Base-by-base conservation (phyloP, 2,329 filamentous ascomycete genomes). In the Dothideomycetes sp. region DNA sequence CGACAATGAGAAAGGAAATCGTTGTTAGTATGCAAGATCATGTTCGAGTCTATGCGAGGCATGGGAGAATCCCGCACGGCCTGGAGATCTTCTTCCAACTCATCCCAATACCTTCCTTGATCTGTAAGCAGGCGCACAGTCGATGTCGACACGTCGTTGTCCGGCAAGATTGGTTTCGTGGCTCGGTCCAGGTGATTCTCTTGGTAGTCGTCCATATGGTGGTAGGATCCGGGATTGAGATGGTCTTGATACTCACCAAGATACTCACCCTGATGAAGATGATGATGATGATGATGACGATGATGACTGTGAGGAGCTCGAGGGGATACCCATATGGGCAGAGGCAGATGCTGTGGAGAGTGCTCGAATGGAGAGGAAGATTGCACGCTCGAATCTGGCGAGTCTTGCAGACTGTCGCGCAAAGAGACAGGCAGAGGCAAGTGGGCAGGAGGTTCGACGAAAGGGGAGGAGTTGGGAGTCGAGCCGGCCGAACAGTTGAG, bases 251-350 rank as follows among this genome's bases (percentile, higher is more conserved):
- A 27, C 45, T 38, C 31, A 37, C 39, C 36, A 15, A 19, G 49
- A 68, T 69, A 71, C 68, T 65, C 66, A 71, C 68, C 68, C 54
- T 45, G 23, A 50, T 43, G 57, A 62, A 59, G 63, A 63, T 69
- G 67, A 72, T 71, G 57, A 62, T 60, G 63, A 63, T 69, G 67
- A 71, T 71, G 66, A 58, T 64, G n/a, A 40, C 33, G 37, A 40
- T 40, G 37, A 40, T 18, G 28, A 13, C 15, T 22, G 37, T 20
- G 33, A 10, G 32, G 29, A n/a, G n/a, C n/a, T n/a, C n/a, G n/a
- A 40, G 29, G 37, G 37, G 22, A 40, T 5, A 22, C 37, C 12
- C n/a, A n/a, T n/a, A n/a, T n/a, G n/a, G 36, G 32, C 47, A 59
- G 50, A 45, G 62, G 59, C 51, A 62, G 47, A 50, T 58, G 57